A percentile compares a stretch with the other conserved stretches of the same genome.
These are phyloP conservation scores for Ulota crispa DNA, from an alignment of 225 moss, liverwort and hornwort species.

Conservation along the genomic window DNA sequence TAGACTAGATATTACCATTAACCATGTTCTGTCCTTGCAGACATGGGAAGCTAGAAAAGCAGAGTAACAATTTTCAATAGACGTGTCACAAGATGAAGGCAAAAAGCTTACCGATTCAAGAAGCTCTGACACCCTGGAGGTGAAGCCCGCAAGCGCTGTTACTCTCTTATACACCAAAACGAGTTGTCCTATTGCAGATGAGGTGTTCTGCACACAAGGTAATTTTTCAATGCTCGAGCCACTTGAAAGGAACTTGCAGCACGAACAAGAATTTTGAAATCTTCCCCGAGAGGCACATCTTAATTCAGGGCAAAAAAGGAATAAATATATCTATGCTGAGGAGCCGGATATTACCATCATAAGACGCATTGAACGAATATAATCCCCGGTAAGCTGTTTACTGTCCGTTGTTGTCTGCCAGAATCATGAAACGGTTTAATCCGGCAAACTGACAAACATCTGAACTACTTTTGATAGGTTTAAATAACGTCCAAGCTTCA, in stretches of 20 bases:
- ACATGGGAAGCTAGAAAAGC: neutral
- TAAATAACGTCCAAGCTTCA: neutral
- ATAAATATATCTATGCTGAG: neutral
- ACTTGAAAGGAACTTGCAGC: neutral
- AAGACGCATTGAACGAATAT: constrained; percentile 58
- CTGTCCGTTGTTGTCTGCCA: constrained; percentile 37
- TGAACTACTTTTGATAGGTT: neutral
- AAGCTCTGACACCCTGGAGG: constrained; percentile 53
- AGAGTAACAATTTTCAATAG: neutral
- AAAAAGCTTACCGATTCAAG: constrained; percentile 40
- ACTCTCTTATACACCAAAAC: constrained; percentile 56
- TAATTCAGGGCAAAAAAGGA: neutral
- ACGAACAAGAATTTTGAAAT: neutral
- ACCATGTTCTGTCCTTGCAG: neutral
- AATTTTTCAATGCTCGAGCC: neutral
- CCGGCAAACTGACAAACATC: constrained; percentile 1
- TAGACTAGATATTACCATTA: neutral
- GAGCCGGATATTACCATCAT: constrained; percentile 43
- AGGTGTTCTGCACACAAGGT: constrained; percentile 39
- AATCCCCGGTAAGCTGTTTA: constrained; percentile 48
- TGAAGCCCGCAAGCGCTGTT: constrained; percentile 48
- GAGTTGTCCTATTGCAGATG: constrained; percentile 54
- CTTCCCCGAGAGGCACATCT: neutral
- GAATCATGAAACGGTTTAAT: constrained; percentile 12
- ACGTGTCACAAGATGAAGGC: neutral